Conservation (phyloP, 176 grass and related monocot genomes). For the Carex littledalei region DNA sequence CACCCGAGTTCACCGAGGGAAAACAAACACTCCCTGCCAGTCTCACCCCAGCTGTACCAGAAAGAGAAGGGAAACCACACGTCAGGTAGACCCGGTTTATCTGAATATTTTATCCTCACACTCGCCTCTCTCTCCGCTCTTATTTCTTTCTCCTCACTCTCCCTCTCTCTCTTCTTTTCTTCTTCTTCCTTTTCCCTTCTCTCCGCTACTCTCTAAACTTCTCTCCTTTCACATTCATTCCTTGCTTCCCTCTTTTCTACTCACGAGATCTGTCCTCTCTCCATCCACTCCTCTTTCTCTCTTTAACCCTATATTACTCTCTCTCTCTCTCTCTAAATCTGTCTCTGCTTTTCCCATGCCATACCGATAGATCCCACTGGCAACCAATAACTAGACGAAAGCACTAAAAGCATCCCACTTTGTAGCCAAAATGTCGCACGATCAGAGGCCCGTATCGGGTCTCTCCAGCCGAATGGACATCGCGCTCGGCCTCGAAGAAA, state of each 20-base stretch:
- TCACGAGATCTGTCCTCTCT: conserved; percentile 17
- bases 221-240: conserved; percentile 9
- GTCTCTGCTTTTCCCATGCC: conserved; percentile 9
- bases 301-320: conserved; percentile 33
- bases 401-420: neutral
- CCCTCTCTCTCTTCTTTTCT: neutral
- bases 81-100: conserved; percentile 7
- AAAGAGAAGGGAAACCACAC: neutral
- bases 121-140: conserved; percentile 16
- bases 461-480: conserved; percentile 21
- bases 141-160: neutral
- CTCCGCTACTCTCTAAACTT: neutral
- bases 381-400: neutral
- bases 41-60: conserved; percentile 24
- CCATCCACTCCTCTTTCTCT: conserved; percentile 35
- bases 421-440: conserved; percentile 14
- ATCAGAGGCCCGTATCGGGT: conserved; percentile 19
- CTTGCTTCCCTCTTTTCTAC: neutral
- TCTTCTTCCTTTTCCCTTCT: neutral
- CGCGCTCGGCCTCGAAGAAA: conserved; percentile 28
- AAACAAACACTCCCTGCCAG: conserved; percentile 11
- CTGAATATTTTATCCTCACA: neutral
- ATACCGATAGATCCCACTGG: conserved; percentile 11
- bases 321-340: conserved; percentile 6
- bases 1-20: neutral